Evolutionary conservation across 768 basidiomycete genomes (phyloP).

Genomic region (Tricholoma sp.): DNA sequence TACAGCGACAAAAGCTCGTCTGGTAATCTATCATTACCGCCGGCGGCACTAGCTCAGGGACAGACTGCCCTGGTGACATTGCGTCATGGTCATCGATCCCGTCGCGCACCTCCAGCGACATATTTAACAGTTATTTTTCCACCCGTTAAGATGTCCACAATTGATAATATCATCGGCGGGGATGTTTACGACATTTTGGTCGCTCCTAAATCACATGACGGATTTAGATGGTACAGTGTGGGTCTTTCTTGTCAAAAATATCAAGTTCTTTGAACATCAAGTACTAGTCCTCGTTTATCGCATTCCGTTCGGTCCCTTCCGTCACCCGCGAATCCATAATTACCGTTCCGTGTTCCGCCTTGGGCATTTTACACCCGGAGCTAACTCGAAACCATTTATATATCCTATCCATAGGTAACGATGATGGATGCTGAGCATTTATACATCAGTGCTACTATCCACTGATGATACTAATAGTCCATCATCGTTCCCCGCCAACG

Average conservation of each 20-base stretch:
- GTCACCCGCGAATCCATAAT: background rate
- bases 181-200: background rate
- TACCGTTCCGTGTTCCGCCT: background rate
- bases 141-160: too few species aligned
- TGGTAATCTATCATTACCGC: too few species aligned
- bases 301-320: background rate
- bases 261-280: background rate
- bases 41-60: too few species aligned
- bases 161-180: too few species aligned
- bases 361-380: background rate
- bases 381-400: background rate
- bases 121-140: too few species aligned
- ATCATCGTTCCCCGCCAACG: background rate
- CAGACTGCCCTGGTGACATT: too few species aligned
- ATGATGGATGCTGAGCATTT: background rate
- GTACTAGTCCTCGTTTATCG: background rate
- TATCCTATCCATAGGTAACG: background rate
- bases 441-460: background rate
- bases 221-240: background rate
- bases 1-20: too few species aligned
- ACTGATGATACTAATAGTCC: background rate
- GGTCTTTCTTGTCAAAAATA: background rate
- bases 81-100: too few species aligned
- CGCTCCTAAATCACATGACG: background rate
- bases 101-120: too few species aligned